These are phyloP conservation scores for Russula sp. DNA, from an alignment of 768 basidiomycete species.

Conservation along the genomic window DNA sequence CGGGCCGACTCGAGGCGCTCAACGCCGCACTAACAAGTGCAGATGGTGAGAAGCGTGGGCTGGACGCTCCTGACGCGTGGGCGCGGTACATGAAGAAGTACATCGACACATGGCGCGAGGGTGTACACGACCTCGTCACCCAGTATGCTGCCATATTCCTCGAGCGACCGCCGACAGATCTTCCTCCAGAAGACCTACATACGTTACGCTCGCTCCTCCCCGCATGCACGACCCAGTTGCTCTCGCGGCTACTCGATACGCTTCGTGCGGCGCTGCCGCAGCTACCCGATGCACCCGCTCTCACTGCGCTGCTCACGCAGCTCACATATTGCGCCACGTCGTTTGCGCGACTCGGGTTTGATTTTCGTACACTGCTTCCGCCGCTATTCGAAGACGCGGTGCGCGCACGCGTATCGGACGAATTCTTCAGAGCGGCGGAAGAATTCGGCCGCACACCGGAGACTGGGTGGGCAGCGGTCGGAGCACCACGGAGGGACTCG, in stretches of 20 bases:
- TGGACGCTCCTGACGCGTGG: conserved; percentile 54
- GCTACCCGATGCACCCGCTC: conserved; percentile 47
- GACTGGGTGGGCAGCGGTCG: conserved; percentile 19
- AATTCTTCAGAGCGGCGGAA: conserved; percentile 40
- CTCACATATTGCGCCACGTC: conserved; percentile 90
- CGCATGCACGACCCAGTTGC: conserved; percentile 57
- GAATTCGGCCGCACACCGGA: conserved; percentile 21
- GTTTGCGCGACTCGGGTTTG: conserved; percentile 84
- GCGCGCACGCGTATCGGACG: conserved; percentile 45
- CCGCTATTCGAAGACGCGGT: conserved; percentile 66
- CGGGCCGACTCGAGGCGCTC: conserved; percentile 62
- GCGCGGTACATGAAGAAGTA: conserved; percentile 78
- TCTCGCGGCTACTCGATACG: conserved; percentile 50
- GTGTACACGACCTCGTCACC: conserved; percentile 86
- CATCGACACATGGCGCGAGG: conserved; percentile 82
- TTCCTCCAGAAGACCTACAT: conserved; percentile 42
- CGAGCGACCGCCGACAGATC: conserved; percentile 45
- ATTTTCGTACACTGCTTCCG: conserved; percentile 69
- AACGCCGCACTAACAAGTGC: conserved; percentile 49
- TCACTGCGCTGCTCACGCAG: conserved; percentile 85
- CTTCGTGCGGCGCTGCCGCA: conserved; percentile 57
- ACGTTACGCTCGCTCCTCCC: conserved; percentile 51
- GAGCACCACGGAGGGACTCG: conserved; percentile 22
- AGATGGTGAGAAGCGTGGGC: conserved; percentile 35
- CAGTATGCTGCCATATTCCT: conserved; percentile 90